A percentile compares a stretch with the other conserved stretches of the same genome.
Conservation (phyloP, 2,329 filamentous ascomycete species). For the Eutypella sp. region DNA sequence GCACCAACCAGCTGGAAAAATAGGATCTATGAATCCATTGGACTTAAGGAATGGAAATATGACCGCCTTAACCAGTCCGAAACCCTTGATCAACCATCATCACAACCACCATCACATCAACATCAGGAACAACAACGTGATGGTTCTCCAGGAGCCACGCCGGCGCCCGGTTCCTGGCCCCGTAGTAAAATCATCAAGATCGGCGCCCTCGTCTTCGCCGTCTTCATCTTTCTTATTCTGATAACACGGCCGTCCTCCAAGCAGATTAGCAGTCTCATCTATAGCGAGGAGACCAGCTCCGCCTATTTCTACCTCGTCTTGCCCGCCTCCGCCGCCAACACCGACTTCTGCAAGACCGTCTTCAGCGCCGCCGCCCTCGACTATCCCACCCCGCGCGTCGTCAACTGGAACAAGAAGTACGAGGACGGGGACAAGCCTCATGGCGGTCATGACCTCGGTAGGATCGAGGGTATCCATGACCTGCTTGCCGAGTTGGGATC, state of each 20-base stretch:
- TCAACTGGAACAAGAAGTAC: constrained; percentile 8
- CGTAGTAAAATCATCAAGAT: not conserved
- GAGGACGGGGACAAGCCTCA: not conserved
- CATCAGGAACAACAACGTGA: not conserved
- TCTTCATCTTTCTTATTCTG: constrained; percentile 1
- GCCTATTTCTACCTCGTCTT: constrained; percentile 2
- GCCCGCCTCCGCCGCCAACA: not conserved
- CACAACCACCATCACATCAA: not conserved
- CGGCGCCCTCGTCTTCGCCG: not conserved
- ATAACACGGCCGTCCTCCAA: not conserved
- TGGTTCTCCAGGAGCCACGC: not conserved
- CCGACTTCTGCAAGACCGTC: constrained; percentile 27
- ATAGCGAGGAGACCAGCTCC: not conserved
- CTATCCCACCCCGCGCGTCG: constrained; percentile 9
- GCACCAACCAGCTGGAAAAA: not conserved
- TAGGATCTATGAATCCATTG: constrained; percentile 3
- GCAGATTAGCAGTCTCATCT: not conserved
- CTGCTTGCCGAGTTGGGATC: not conserved
- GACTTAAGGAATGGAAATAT: constrained; percentile 4
- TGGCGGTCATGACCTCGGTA: not conserved
- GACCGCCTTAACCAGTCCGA: constrained; percentile 2
- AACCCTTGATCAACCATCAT: not conserved
- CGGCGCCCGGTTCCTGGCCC: not conserved
- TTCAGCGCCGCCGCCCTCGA: constrained; percentile 8
- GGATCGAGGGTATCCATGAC: not conserved